Evolutionary conservation across 2,329 filamentous ascomycete genomes (phyloP).

Genomic region (Alternaria incomplexa): DNA sequence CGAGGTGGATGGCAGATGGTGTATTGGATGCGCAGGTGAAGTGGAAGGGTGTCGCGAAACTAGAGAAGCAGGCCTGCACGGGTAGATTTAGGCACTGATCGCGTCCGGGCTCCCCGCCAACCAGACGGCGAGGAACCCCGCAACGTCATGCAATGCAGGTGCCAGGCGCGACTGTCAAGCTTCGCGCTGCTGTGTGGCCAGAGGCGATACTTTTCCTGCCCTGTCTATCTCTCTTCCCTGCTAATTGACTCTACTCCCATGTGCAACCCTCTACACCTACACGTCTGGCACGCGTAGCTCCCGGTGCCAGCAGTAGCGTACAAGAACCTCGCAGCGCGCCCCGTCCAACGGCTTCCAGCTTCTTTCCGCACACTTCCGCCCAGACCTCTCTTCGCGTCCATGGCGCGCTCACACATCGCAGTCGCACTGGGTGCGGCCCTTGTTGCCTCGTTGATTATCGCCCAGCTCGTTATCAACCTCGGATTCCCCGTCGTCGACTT

Average conservation of each 20-base stretch:
- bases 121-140: constrained; percentile 10
- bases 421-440: constrained; percentile 47
- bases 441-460: constrained; percentile 41
- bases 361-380: constrained; percentile 23
- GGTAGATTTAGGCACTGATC: constrained; percentile 18
- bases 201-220: neutral
- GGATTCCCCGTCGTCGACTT: constrained; percentile 46
- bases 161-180: neutral
- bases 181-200: neutral
- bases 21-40: constrained; percentile 9
- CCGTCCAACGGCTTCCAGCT: constrained; percentile 4
- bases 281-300: neutral
- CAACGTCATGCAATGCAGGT: constrained; percentile 22
- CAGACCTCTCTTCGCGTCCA: constrained; percentile 28
- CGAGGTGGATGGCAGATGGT: constrained; percentile 18
- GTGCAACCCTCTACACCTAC: neutral
- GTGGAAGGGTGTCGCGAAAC: constrained; percentile 10
- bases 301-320: constrained; percentile 6
- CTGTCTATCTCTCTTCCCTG: neutral
- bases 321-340: constrained; percentile 1
- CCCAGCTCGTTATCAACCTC: constrained; percentile 43
- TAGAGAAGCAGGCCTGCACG: constrained; percentile 3
- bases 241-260: neutral
- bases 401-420: constrained; percentile 50
- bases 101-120: constrained; percentile 12